Conservation (phyloP, 106 monocot species). For the Dactylorhiza incarnata region DNA sequence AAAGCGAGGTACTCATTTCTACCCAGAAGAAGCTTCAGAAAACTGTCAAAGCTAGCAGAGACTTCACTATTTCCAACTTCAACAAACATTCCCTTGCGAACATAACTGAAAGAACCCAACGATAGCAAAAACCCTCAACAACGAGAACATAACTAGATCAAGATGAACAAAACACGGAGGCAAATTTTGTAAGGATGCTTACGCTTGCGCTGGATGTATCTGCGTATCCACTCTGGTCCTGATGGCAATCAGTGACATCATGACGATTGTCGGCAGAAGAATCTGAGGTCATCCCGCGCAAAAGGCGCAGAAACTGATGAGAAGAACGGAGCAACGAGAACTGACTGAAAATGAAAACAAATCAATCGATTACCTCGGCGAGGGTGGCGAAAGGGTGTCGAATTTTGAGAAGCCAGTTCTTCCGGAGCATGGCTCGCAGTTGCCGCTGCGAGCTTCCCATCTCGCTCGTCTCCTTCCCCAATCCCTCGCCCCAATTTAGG, state of each 20-base stretch:
- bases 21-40: conserved; percentile 33
- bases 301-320: neutral
- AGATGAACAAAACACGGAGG: neutral
- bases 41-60: conserved; percentile 58
- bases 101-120: conserved; percentile 36
- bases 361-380: conserved; percentile 39
- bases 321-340: neutral
- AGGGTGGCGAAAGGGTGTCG: conserved; percentile 64
- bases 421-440: conserved; percentile 81
- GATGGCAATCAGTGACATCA: conserved; percentile 67
- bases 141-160: neutral
- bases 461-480: neutral
- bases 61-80: conserved; percentile 73
- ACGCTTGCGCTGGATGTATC: conserved; percentile 79
- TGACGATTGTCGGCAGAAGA: conserved; percentile 70
- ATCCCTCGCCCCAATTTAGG: neutral
- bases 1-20: conserved; percentile 60
- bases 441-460: conserved; percentile 25
- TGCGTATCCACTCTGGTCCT: conserved; percentile 61
- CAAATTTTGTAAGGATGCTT: neutral
- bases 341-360: neutral
- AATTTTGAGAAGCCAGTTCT: conserved; percentile 91
- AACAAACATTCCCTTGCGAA: conserved; percentile 62
- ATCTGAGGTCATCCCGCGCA: conserved; percentile 24
- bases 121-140: neutral